A percentile compares a stretch with the other conserved stretches of the same genome.
These are phyloP conservation scores for Oenanthe javanica DNA, from an alignment of 140 eudicot species.

Conservation along the genomic window DNA sequence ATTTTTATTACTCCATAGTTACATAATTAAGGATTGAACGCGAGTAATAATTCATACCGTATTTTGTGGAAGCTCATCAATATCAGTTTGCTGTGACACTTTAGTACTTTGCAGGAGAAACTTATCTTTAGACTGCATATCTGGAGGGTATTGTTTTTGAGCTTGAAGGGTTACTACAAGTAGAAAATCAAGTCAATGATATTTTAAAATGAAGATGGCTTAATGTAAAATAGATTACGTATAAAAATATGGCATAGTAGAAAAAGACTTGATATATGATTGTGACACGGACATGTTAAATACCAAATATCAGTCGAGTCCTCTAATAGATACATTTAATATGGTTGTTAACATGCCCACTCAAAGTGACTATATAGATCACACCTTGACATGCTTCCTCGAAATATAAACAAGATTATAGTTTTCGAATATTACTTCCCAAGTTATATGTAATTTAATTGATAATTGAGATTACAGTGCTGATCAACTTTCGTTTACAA, in stretches of 20 bases:
- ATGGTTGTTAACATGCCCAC: background rate
- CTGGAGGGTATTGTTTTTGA: conserved; percentile 64
- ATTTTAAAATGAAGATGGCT: conserved; percentile 8
- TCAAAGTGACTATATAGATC: too few species aligned
- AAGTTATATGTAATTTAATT: background rate
- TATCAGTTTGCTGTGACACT: conserved; percentile 41
- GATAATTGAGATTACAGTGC: background rate
- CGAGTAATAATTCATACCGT: conserved; percentile 35
- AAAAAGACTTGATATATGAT: background rate
- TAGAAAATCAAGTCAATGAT: conserved; percentile 20
- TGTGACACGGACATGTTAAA: background rate
- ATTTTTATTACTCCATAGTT: conserved; percentile 9
- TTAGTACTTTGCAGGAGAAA: conserved; percentile 65
- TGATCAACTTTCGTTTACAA: too few species aligned
- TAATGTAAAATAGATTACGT: background rate
- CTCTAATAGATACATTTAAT: background rate
- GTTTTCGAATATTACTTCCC: background rate
- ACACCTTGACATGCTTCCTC: background rate
- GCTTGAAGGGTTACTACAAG: conserved; percentile 71
- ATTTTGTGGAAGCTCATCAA: conserved; percentile 57
- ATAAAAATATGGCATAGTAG: background rate
- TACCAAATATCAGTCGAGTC: background rate
- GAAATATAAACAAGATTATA: background rate
- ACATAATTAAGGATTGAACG: background rate
- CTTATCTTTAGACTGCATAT: conserved; percentile 76